These are phyloP conservation scores for Ustilago nuda DNA, from an alignment of 1,284 basidiomycete species.

Conservation along the genomic window DNA sequence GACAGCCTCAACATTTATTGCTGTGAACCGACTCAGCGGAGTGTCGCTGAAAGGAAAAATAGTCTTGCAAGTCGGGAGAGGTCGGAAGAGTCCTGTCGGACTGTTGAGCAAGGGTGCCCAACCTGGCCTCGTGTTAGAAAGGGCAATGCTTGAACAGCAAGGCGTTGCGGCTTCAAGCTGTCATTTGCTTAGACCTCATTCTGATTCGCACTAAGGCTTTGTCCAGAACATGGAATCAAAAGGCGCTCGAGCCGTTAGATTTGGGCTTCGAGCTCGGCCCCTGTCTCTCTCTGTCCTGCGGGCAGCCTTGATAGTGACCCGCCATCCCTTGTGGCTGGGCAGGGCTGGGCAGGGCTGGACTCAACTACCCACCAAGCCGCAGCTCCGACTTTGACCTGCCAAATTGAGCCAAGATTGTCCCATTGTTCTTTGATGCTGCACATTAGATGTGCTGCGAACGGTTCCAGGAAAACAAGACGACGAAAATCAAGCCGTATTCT, in stretches of 20 bases:
- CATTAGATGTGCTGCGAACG: constrained; percentile 4
- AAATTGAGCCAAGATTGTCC: neutral
- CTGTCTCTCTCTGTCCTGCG: neutral
- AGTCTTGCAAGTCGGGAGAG: neutral
- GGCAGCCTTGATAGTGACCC: neutral
- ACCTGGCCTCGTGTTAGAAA: neutral
- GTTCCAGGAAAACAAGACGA: neutral
- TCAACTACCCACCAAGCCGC: neutral
- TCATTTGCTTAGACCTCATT: neutral
- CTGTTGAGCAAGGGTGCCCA: neutral
- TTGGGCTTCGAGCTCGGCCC: neutral
- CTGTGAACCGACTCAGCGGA: neutral
- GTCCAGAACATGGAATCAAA: neutral
- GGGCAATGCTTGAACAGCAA: neutral
- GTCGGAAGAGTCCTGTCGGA: neutral
- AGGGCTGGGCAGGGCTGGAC: neutral
- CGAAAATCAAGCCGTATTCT: neutral
- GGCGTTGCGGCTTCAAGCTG: neutral
- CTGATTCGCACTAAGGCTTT: neutral
- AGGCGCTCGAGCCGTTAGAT: neutral
- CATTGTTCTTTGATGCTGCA: constrained; percentile 1
- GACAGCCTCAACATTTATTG: neutral
- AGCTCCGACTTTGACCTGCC: constrained; percentile 7
- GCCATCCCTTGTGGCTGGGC: neutral
- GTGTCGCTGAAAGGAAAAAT: neutral